phyloP scores from a whole-genome alignment of 257 asterid species.

The Penstemon eatonii region DNA sequence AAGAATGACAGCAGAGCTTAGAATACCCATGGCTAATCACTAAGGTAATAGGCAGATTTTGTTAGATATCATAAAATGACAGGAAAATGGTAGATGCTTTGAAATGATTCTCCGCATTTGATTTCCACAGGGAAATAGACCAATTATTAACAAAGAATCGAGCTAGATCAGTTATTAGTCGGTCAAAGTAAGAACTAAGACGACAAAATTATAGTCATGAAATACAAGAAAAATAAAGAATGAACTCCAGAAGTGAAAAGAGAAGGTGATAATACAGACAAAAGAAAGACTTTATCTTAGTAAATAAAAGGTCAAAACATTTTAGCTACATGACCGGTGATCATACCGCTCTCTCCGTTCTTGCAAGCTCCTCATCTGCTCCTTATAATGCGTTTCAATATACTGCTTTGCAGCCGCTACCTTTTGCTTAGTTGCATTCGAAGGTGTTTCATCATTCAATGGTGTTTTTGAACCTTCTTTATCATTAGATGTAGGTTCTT shows the following conservation, averaged over 20 bases:
- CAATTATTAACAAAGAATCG: too few species aligned
- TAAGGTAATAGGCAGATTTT: too few species aligned
- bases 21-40: too few species aligned
- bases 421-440: slow-evolving; percentile 94
- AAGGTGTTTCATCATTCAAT: slow-evolving; percentile 68
- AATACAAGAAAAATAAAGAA: slow-evolving; percentile 11
- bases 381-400: slow-evolving; percentile 94
- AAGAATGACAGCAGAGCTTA: too few species aligned
- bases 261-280: slow-evolving; percentile 7
- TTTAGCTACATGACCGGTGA: background rate
- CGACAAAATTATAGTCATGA: background rate
- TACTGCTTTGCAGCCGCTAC: slow-evolving; percentile 97
- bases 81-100: too few species aligned
- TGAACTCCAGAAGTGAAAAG: background rate
- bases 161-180: background rate
- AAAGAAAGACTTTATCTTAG: slow-evolving; percentile 17
- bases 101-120: too few species aligned
- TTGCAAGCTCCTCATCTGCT: slow-evolving; percentile 94
- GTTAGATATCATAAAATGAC: too few species aligned
- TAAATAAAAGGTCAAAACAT: background rate
- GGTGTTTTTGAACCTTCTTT: slow-evolving; percentile 64
- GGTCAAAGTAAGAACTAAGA: background rate
- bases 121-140: too few species aligned
- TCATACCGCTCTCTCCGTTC: slow-evolving; percentile 90
- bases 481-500: slow-evolving; percentile 56